phyloP scores from a whole-genome alignment of 345 rosid species.

The Syzygium aromaticum region DNA sequence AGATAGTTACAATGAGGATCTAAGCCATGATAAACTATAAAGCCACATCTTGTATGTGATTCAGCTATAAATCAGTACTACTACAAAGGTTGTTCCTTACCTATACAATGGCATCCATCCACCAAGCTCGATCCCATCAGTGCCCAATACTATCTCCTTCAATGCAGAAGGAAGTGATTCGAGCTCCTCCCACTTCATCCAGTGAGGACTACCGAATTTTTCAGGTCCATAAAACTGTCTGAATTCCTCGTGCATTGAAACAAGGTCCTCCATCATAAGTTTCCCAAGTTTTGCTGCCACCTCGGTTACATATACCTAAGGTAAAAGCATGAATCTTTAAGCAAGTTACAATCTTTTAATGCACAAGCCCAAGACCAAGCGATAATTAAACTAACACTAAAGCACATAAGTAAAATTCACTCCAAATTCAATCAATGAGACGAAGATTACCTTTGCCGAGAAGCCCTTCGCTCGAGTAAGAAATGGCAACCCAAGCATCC shows the following conservation, averaged over 20 bases:
- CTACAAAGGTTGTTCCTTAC: conserved; percentile 20
- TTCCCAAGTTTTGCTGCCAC: conserved; percentile 66
- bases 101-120: conserved; percentile 86
- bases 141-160: conserved; percentile 46
- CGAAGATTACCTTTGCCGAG: conserved; percentile 57
- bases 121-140: conserved; percentile 56
- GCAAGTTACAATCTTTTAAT: neutral
- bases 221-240: conserved; percentile 52
- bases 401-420: neutral
- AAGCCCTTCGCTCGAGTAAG: conserved; percentile 51
- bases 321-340: neutral
- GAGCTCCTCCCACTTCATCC: conserved; percentile 64
- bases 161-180: conserved; percentile 44
- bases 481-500: conserved; percentile 80
- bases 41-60: neutral
- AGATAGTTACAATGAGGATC: neutral
- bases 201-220: conserved; percentile 40
- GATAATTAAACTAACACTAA: neutral
- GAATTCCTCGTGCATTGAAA: conserved; percentile 63
- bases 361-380: neutral
- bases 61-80: neutral
- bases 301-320: conserved; percentile 60
- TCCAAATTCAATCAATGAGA: neutral
- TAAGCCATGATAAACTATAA: neutral
- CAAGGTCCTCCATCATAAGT: conserved; percentile 88